A percentile compares a stretch with the other conserved stretches of the same genome.
phyloP scores from a whole-genome alignment of 305 asterid genomes.

The Caryopteris hybrid region DNA sequence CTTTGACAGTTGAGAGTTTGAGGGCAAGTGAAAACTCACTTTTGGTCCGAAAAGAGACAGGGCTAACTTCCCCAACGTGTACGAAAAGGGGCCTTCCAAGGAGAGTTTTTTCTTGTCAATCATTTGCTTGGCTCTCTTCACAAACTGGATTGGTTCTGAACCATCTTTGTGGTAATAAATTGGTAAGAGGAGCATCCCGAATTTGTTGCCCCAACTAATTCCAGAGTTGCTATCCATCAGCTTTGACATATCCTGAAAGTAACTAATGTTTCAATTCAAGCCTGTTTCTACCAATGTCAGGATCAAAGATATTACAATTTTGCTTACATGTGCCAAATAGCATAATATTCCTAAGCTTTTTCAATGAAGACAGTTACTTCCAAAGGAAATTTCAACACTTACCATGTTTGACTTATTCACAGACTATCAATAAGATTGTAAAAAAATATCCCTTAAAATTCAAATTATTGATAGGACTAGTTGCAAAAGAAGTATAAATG shows the following conservation, averaged over 20 bases:
- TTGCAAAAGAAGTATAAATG: too few species aligned
- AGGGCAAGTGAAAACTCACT: conserved; percentile 25
- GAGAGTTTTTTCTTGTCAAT: conserved; percentile 79
- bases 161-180: conserved; percentile 34
- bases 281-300: too few species aligned
- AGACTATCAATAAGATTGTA: too few species aligned
- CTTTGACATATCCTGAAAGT: conserved; percentile 43
- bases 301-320: too few species aligned
- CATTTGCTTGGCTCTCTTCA: conserved; percentile 60
- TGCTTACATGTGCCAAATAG: too few species aligned
- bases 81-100: conserved; percentile 60
- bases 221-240: conserved; percentile 30
- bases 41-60: conserved; percentile 58
- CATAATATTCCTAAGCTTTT: too few species aligned
- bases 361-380: too few species aligned
- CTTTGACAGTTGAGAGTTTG: background rate
- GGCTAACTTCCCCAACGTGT: conserved; percentile 37
- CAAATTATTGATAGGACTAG: too few species aligned
- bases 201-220: conserved; percentile 67
- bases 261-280: background rate
- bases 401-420: too few species aligned
- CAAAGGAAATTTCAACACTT: too few species aligned
- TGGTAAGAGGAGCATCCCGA: conserved; percentile 67
- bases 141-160: conserved; percentile 47
- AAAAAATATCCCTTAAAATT: too few species aligned